Conservation (phyloP, 257 asterid genomes). For the Mitragyna speciosa region DNA sequence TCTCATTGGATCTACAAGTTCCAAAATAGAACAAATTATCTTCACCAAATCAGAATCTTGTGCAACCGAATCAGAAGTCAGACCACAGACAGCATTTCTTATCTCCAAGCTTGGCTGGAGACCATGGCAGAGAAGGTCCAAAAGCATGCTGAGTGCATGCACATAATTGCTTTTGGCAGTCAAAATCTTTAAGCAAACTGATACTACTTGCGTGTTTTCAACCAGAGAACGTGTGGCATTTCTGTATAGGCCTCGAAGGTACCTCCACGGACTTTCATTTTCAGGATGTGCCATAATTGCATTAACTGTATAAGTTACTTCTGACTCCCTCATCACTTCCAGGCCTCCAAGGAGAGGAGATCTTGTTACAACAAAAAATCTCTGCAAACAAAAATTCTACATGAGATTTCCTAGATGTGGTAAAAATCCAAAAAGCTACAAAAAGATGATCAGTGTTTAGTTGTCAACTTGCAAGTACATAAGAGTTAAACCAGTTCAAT, state of each 20-base stretch:
- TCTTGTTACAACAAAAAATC: conserved; percentile 71
- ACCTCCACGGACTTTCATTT: conserved; percentile 95
- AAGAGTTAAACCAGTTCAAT: background rate
- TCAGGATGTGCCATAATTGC: conserved; percentile 71
- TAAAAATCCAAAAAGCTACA: background rate
- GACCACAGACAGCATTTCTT: conserved; percentile 47
- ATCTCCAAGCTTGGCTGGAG: conserved; percentile 54
- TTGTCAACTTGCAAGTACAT: background rate
- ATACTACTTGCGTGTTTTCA: conserved; percentile 63
- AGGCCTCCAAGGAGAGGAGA: conserved; percentile 85
- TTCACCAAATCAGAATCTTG: conserved; percentile 35
- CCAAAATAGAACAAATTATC: conserved; percentile 55
- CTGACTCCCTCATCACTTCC: conserved; percentile 66
- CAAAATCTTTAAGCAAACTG: conserved; percentile 62
- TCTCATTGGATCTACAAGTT: conserved; percentile 71
- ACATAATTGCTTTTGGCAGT: conserved; percentile 38
- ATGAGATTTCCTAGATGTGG: background rate
- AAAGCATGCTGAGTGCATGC: conserved; percentile 69
- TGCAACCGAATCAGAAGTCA: conserved; percentile 34
- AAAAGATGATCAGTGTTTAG: background rate
- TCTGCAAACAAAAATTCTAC: conserved; percentile 39
- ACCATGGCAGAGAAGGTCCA: conserved; percentile 72
- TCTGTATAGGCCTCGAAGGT: conserved; percentile 79
- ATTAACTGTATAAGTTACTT: conserved; percentile 65
- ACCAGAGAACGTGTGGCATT: conserved; percentile 44